Evolutionary conservation across 805 yeast species (phyloP).

Genomic region (Maudiozyma barnettii): DNA sequence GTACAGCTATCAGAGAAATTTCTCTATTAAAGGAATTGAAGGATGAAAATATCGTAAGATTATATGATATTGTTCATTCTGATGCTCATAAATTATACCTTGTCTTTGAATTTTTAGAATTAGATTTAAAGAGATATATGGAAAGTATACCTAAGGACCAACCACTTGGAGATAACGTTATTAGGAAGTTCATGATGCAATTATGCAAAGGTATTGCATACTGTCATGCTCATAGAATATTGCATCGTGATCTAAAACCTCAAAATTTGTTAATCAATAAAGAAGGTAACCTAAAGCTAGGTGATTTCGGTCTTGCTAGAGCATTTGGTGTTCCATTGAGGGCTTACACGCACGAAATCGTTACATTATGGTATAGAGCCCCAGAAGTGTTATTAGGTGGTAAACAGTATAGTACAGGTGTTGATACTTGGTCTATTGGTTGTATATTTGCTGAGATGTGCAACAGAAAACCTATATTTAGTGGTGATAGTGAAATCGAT

Average conservation of each 20-base stretch:
- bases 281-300: slow-evolving; percentile 87
- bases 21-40: slow-evolving; percentile 90
- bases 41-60: slow-evolving; percentile 84
- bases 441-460: slow-evolving; percentile 98
- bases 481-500: slow-evolving; percentile 94
- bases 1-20: slow-evolving; percentile 94
- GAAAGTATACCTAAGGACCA: slow-evolving; percentile 79
- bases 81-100: slow-evolving; percentile 83
- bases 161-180: slow-evolving; percentile 75
- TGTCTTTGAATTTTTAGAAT: slow-evolving; percentile 89
- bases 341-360: slow-evolving; percentile 95
- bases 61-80: slow-evolving; percentile 93
- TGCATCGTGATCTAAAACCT: slow-evolving; percentile 81
- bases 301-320: slow-evolving; percentile 94
- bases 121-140: slow-evolving; percentile 91
- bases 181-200: slow-evolving; percentile 91
- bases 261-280: slow-evolving; percentile 82
- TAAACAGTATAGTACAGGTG: slow-evolving; percentile 90
- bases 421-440: slow-evolving; percentile 98
- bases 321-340: slow-evolving; percentile 98
- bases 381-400: slow-evolving; percentile 95
- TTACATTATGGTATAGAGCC: slow-evolving; percentile 95
- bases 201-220: slow-evolving; percentile 71
- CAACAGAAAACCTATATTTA: slow-evolving; percentile 93
- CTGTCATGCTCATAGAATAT: slow-evolving; percentile 56